These are phyloP conservation scores for Paecilomyces formosus DNA, from an alignment of 2,329 filamentous ascomycete species.

Conservation along the genomic window DNA sequence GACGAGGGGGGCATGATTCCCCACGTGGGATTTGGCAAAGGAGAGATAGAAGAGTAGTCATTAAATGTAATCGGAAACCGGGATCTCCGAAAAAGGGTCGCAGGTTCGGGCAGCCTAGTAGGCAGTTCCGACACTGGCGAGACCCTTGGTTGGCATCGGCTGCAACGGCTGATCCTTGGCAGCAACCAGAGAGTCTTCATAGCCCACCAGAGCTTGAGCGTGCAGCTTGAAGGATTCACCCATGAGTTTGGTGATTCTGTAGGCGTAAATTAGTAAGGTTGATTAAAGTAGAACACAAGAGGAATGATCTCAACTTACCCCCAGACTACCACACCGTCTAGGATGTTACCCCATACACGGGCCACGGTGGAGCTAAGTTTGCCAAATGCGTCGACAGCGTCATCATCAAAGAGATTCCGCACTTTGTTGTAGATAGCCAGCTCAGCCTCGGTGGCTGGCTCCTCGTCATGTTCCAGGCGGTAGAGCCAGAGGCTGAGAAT, in stretches of 20 bases:
- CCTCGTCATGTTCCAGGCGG: conserved; percentile 97
- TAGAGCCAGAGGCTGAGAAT: conserved; percentile 97
- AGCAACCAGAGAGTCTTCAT: conserved; percentile 59
- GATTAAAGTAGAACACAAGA: neutral
- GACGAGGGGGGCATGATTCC: neutral
- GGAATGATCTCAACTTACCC: conserved; percentile 61
- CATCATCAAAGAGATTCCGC: conserved; percentile 76
- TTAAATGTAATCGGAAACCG: neutral
- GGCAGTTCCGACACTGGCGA: conserved; percentile 35
- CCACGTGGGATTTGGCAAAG: conserved; percentile 2
- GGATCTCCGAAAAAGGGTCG: neutral
- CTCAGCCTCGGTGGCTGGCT: conserved; percentile 49
- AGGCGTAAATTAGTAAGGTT: conserved; percentile 36
- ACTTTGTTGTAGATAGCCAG: conserved; percentile 56
- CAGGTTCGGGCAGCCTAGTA: conserved; percentile 21
- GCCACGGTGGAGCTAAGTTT: conserved; percentile 94
- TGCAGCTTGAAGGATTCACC: conserved; percentile 97
- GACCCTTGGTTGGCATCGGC: conserved; percentile 36
- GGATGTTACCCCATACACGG: conserved; percentile 92
- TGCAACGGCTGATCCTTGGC: conserved; percentile 35
- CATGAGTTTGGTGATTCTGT: conserved; percentile 66
- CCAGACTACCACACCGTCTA: conserved; percentile 98
- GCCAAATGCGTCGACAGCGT: conserved; percentile 73
- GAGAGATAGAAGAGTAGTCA: conserved; percentile 6
- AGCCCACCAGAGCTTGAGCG: conserved; percentile 87